phyloP scores from a whole-genome alignment of 2,329 filamentous ascomycete species.

The Calonectria hawksworthii region DNA sequence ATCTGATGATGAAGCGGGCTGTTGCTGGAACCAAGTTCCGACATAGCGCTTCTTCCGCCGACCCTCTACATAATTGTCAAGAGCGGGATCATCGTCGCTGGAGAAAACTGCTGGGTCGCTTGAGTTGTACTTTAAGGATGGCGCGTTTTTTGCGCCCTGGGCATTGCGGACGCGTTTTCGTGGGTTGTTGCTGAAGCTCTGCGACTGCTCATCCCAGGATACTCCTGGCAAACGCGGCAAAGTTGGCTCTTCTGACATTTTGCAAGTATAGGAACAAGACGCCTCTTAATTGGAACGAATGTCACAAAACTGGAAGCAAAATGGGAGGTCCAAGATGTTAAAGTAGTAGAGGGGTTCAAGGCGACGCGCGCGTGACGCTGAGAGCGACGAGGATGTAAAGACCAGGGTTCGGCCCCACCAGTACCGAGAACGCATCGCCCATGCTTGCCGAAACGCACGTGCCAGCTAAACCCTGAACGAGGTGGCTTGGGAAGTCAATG shows the following conservation, averaged over 20 bases:
- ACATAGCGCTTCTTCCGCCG: slow-evolving; percentile 73
- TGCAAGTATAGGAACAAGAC: neutral
- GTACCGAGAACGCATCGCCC: slow-evolving; percentile 33
- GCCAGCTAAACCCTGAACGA: slow-evolving; percentile 35
- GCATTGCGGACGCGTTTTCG: slow-evolving; percentile 55
- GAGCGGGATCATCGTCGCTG: slow-evolving; percentile 77
- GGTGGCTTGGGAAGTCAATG: slow-evolving; percentile 19
- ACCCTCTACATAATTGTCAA: slow-evolving; percentile 74
- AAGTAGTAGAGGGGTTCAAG: slow-evolving; percentile 13
- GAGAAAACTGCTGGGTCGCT: slow-evolving; percentile 81
- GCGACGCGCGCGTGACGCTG: slow-evolving; percentile 31
- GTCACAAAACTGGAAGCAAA: neutral
- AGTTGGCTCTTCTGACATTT: slow-evolving; percentile 58
- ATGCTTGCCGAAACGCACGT: slow-evolving; percentile 41
- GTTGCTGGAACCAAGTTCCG: slow-evolving; percentile 78
- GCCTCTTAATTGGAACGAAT: neutral
- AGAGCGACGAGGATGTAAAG: slow-evolving; percentile 39
- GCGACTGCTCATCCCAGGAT: slow-evolving; percentile 55
- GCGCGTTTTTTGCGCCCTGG: slow-evolving; percentile 44
- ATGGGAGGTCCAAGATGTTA: neutral
- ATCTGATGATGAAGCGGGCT: slow-evolving; percentile 65
- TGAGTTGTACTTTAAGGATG: slow-evolving; percentile 65
- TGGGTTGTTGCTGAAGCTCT: slow-evolving; percentile 56
- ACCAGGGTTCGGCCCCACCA: slow-evolving; percentile 40
- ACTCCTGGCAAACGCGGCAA: slow-evolving; percentile 56